These are phyloP conservation scores for Spathaspora girioi DNA, from an alignment of 805 yeast species.

Conservation along the genomic window DNA sequence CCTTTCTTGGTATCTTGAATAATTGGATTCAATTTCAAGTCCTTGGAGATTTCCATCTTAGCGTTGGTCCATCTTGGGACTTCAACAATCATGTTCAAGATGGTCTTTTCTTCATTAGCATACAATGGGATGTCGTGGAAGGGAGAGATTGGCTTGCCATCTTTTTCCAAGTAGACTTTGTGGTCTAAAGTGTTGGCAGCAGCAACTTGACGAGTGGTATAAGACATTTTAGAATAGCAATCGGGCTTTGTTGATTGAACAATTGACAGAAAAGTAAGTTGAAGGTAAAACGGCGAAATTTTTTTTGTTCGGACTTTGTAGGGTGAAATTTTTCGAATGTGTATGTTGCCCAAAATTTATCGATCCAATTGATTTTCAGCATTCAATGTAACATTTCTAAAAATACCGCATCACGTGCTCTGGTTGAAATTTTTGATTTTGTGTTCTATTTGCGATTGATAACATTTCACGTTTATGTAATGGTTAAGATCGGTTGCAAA, in stretches of 20 bases:
- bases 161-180: conserved; percentile 87
- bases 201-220: conserved; percentile 89
- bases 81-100: conserved; percentile 81
- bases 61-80: conserved; percentile 99
- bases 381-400: not conserved
- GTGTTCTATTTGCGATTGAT: not conserved
- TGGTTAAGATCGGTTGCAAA: not conserved
- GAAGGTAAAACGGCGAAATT: not conserved
- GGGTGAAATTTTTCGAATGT: conserved; percentile 3
- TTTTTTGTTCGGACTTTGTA: not conserved
- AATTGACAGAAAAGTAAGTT: not conserved
- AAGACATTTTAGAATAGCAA: conserved; percentile 48
- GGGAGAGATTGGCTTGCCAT: conserved; percentile 92
- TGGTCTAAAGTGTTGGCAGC: conserved; percentile 93
- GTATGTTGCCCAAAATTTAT: not conserved
- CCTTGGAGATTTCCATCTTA: conserved; percentile 91
- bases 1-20: conserved; percentile 98
- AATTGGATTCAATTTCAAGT: conserved; percentile 82
- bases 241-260: not conserved
- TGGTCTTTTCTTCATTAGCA: conserved; percentile 89
- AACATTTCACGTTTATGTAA: not conserved
- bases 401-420: not conserved
- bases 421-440: not conserved
- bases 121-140: conserved; percentile 78
- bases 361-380: not conserved